phyloP scores from a whole-genome alignment of 805 yeast species.

The Sugiyamaella boreocaroliniensis region DNA sequence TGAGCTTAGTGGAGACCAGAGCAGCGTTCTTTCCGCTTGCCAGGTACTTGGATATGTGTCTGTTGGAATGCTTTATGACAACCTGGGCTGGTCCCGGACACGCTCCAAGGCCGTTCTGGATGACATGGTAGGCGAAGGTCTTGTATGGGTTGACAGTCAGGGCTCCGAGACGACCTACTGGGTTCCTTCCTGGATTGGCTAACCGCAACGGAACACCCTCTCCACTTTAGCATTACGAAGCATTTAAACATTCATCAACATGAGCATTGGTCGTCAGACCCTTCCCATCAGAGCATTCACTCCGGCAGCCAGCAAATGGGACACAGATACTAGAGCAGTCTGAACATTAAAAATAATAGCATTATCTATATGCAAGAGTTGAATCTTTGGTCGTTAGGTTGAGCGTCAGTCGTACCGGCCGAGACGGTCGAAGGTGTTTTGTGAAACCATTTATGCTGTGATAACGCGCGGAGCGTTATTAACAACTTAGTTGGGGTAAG shows the following conservation, averaged over 20 bases:
- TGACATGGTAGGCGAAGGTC: constrained; percentile 75
- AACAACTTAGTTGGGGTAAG: constrained; percentile 3
- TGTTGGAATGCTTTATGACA: constrained; percentile 56
- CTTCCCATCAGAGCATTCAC: too few species aligned
- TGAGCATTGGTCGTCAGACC: too few species aligned
- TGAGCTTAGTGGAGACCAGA: constrained; percentile 62
- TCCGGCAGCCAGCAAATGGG: too few species aligned
- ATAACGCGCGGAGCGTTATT: neutral
- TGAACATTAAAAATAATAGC: too few species aligned
- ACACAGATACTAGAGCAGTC: neutral
- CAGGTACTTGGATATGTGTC: constrained; percentile 72
- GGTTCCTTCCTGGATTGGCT: constrained; percentile 29
- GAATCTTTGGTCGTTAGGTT: constrained; percentile 1
- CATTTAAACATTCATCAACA: too few species aligned
- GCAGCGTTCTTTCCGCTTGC: constrained; percentile 64
- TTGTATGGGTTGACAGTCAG: constrained; percentile 72
- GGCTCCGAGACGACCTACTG: constrained; percentile 32
- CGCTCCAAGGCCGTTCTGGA: constrained; percentile 60
- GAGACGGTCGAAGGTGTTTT: too few species aligned
- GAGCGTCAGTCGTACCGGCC: neutral
- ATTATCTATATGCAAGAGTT: neutral
- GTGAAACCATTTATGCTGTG: too few species aligned
- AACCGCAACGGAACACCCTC: too few species aligned
- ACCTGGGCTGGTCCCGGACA: constrained; percentile 63
- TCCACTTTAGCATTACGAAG: neutral